Evolutionary conservation across 495 filamentous ascomycete genomes (phyloP).

Genomic region (Penicillium antarcticum): DNA sequence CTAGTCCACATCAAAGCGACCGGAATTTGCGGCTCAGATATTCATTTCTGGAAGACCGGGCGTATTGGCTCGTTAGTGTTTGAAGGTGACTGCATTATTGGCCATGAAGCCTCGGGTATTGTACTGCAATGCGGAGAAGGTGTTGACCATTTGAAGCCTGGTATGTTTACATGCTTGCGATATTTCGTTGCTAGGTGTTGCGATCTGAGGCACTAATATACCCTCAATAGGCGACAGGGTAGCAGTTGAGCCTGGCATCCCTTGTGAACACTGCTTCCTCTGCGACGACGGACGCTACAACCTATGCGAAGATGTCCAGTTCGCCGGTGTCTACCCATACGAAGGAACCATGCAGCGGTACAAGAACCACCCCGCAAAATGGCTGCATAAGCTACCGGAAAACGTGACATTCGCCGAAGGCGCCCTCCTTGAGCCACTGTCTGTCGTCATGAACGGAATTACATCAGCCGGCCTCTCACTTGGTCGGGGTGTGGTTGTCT

Average conservation of each 20-base stretch:
- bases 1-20: slow-evolving; percentile 50
- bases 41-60: slow-evolving; percentile 77
- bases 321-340: slow-evolving; percentile 60
- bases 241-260: slow-evolving; percentile 71
- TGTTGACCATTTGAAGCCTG: slow-evolving; percentile 31
- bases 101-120: slow-evolving; percentile 73
- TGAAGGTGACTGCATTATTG: slow-evolving; percentile 65
- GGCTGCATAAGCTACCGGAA: slow-evolving; percentile 57
- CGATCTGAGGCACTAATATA: background rate
- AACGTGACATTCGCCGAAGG: slow-evolving; percentile 61
- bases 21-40: slow-evolving; percentile 59
- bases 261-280: slow-evolving; percentile 61
- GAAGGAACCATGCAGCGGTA: slow-evolving; percentile 56
- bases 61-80: slow-evolving; percentile 71
- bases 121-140: slow-evolving; percentile 60
- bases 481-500: slow-evolving; percentile 58
- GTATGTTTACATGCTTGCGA: slow-evolving; percentile 6
- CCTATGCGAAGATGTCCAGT: slow-evolving; percentile 70
- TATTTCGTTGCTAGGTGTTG: no score
- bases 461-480: slow-evolving; percentile 51
- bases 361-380: slow-evolving; percentile 63
- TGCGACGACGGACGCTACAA: slow-evolving; percentile 71
- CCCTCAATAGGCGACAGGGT: slow-evolving; percentile 58
- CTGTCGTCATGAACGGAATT: slow-evolving; percentile 70
- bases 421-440: slow-evolving; percentile 71